Base-by-base conservation (phyloP, 768 basidiomycete species). In the Phylloporus arenicola region DNA sequence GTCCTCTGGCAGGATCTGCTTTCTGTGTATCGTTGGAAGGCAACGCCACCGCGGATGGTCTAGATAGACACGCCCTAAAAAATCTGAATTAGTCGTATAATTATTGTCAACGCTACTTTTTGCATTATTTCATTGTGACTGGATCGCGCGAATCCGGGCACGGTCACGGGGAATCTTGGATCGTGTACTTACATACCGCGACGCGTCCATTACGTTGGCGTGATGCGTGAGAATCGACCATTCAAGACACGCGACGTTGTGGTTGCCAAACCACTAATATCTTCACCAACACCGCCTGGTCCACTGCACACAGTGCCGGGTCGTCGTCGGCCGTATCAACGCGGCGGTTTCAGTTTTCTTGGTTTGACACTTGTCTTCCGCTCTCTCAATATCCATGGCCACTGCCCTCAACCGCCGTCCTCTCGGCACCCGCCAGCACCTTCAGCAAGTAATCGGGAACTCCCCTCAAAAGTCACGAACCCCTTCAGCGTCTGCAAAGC, bases 371-470 rank as follows among this genome's bases (percentile, higher is more conserved):
- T 14, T 27, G 17, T n/a, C 19, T 31, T 33, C 5, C 11, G 9
- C 22, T 35, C 6, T 45, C 41, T 29, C 40, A 13, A 10, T 13
- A 38, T 19, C 49, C 33, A 80, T 79, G 76, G 71, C 79, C 57
- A 72, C 74, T 55, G 14, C 54, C 16, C 55, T 71, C 56, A 69
- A 67, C 60, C 79, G 80, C 50, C 73, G 74, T 47, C 79, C 81
- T 34, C 71, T 81, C 29, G 61, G 71, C 48, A 65, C 68, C 49
- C 75, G 76, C 55, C 64, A 65, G 35, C 65, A 68, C 52, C 70
- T 72, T 48, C 72, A 72, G 47, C 60, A 65, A 43, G 53, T 67
- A 47, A 51, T 64, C 47, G 59, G 62, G 55, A 58, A 67, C 53
- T 63, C 73, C 35, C 71, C 73, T 47, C 62, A 60, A 48, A 66